phyloP scores from a whole-genome alignment of 2,329 filamentous ascomycete genomes.

The Aureobasidium melanogenum region DNA sequence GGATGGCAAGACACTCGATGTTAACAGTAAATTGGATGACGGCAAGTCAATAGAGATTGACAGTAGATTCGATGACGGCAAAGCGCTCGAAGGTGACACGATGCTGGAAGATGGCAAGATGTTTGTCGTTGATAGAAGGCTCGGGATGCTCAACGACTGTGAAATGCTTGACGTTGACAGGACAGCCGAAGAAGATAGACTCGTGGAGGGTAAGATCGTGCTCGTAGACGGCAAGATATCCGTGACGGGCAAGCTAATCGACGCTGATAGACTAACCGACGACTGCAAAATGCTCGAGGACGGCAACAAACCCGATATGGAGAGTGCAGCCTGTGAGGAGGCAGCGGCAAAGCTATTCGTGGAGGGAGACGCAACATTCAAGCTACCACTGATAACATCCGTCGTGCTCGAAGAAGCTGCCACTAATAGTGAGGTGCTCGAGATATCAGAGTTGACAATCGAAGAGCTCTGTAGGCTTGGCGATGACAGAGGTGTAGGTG shows the following conservation, averaged over 20 bases:
- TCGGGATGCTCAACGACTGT: not conserved
- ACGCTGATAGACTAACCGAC: too few species aligned
- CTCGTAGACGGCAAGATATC: too few species aligned
- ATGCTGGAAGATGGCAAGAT: not conserved
- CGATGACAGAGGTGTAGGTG: not conserved
- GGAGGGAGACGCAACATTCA: not conserved
- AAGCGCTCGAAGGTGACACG: not conserved
- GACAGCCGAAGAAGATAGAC: too few species aligned
- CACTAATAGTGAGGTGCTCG: not conserved
- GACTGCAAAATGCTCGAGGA: too few species aligned
- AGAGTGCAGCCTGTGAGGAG: not conserved
- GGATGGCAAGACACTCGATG: too few species aligned
- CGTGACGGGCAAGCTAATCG: too few species aligned
- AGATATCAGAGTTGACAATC: not conserved
- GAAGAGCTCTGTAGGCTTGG: not conserved
- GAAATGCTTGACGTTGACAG: too few species aligned
- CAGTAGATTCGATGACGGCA: too few species aligned
- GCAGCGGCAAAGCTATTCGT: not conserved
- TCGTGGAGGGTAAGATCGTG: too few species aligned
- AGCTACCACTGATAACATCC: not conserved
- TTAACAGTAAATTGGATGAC: too few species aligned
- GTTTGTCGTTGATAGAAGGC: not conserved
- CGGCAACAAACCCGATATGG: too few species aligned
- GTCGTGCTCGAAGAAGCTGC: not conserved
- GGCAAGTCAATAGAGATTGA: too few species aligned